Evolutionary conservation across 2,329 filamentous ascomycete species (phyloP).

Genomic region (Chaetomiaceae sp.): DNA sequence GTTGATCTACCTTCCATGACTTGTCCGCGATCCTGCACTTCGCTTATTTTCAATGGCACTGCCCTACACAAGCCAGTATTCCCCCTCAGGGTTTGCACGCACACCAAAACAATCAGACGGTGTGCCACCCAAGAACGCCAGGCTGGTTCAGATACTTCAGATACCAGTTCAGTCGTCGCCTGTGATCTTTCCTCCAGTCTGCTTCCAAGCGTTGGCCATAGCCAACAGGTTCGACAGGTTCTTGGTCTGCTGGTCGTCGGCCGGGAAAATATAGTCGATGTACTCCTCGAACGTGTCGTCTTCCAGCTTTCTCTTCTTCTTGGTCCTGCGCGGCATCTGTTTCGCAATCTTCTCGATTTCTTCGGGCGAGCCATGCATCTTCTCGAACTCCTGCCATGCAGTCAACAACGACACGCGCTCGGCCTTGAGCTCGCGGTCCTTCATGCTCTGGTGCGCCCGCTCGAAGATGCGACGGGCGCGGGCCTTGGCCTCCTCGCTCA

Average conservation of each 20-base stretch:
- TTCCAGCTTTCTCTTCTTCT: slow-evolving; percentile 86
- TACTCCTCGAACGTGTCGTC: slow-evolving; percentile 96
- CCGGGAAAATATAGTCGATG: slow-evolving; percentile 94
- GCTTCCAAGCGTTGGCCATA: slow-evolving; percentile 86
- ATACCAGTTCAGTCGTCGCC: slow-evolving; percentile 28
- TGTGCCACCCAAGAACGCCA: too few relatives aligned
- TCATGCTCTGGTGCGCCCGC: slow-evolving; percentile 80
- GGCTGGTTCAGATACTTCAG: too few relatives aligned
- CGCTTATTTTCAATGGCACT: too few relatives aligned
- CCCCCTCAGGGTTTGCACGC: too few relatives aligned
- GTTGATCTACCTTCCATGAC: too few relatives aligned
- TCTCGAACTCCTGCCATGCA: slow-evolving; percentile 89
- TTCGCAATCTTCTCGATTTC: slow-evolving; percentile 81
- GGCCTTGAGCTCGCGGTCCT: slow-evolving; percentile 84
- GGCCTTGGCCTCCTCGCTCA: slow-evolving; percentile 78
- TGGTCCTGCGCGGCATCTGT: slow-evolving; percentile 90
- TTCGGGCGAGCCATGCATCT: slow-evolving; percentile 69
- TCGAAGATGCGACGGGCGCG: slow-evolving; percentile 81
- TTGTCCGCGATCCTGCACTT: too few relatives aligned
- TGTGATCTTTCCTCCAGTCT: slow-evolving; percentile 42
- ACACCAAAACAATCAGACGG: too few relatives aligned
- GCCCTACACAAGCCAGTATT: too few relatives aligned
- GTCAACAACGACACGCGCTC: slow-evolving; percentile 90
- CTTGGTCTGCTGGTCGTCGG: slow-evolving; percentile 81
- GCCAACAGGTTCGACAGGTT: slow-evolving; percentile 80